Evolutionary conservation across 2,329 filamentous ascomycete species (phyloP).

Genomic region (Colletotrichum destructivum): DNA sequence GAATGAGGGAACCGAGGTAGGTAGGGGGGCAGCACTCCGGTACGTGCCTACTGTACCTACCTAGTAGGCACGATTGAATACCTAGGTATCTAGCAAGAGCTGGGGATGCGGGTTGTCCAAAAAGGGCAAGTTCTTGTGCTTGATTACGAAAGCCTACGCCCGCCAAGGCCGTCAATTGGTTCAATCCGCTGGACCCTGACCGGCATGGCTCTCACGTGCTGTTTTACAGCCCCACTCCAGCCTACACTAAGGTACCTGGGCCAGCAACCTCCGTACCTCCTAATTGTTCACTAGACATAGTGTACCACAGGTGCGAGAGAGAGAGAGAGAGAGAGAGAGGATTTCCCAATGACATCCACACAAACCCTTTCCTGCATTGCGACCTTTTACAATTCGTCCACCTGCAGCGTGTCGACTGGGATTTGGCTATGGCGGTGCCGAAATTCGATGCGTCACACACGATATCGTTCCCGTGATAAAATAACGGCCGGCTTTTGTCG

Average conservation of each 20-base stretch:
- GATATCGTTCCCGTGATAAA: background rate
- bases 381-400: conserved; percentile 1
- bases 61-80: background rate
- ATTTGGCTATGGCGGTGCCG: conserved; percentile 2
- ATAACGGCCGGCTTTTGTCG: background rate
- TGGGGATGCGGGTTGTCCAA: conserved; percentile 23
- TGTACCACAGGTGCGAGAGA: background rate
- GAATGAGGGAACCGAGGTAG: background rate
- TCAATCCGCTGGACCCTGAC: background rate
- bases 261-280: background rate
- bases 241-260: background rate
- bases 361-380: conserved; percentile 5
- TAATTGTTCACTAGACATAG: background rate
- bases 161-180: conserved; percentile 31
- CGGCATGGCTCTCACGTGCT: conserved; percentile 34
- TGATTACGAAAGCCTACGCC: conserved; percentile 37
- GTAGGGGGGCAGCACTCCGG: conserved; percentile 2
- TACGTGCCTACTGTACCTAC: too few species aligned
- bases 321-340: too few species aligned
- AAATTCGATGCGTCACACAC: conserved; percentile 7
- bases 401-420: conserved; percentile 1
- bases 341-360: conserved; percentile 4
- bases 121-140: conserved; percentile 34
- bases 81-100: background rate
- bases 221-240: background rate